phyloP scores from a whole-genome alignment of 1,284 basidiomycete species.

The Puccinia coronata region DNA sequence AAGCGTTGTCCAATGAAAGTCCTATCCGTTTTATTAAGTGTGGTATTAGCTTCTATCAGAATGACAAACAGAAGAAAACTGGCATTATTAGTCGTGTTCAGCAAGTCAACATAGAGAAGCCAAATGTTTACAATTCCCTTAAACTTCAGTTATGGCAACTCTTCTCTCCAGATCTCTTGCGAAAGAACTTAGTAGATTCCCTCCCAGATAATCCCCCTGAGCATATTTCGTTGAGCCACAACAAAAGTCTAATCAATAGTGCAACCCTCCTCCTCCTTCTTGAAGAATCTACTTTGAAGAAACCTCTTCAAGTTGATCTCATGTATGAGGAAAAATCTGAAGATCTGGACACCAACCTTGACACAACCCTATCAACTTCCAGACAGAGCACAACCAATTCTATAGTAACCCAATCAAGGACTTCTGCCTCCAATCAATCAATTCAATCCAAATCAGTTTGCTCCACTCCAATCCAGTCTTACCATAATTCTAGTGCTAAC shows the following conservation, averaged over 20 bases:
- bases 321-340: no score
- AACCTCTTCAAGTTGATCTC: no score
- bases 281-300: no score
- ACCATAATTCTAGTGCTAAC: no score
- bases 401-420: no score
- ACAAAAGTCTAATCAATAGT: not conserved
- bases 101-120: not conserved
- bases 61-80: not conserved
- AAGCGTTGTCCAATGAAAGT: not conserved
- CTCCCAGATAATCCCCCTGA: not conserved
- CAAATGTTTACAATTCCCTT: not conserved
- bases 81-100: not conserved
- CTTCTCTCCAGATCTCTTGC: not conserved
- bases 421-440: no score
- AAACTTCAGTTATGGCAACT: not conserved
- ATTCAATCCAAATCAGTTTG: no score
- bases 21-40: not conserved
- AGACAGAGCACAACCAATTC: no score
- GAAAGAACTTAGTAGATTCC: not conserved
- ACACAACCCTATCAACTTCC: no score
- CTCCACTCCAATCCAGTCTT: no score
- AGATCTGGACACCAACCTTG: no score
- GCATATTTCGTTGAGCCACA: not conserved
- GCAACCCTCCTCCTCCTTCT: no score
- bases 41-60: not conserved